Evolutionary conservation across 2,329 filamentous ascomycete genomes (phyloP).

Genomic region (Penicillium sclerotiorum): DNA sequence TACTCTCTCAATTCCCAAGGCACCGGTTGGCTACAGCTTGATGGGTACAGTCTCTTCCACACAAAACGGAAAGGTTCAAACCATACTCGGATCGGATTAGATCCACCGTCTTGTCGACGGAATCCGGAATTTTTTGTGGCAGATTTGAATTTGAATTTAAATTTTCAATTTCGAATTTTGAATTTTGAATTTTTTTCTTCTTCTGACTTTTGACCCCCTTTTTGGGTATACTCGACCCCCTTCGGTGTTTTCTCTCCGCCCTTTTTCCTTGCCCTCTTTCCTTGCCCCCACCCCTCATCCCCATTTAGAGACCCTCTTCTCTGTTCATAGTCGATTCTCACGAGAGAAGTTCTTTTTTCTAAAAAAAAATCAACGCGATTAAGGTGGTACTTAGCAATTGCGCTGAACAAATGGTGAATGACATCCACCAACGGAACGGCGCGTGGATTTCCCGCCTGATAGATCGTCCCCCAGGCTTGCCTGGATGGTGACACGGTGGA

Average conservation of each 20-base stretch:
- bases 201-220: neutral
- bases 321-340: neutral
- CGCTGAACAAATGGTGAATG: neutral
- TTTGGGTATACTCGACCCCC: neutral
- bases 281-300: neutral
- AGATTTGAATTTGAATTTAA: too few relatives aligned
- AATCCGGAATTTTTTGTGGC: too few relatives aligned
- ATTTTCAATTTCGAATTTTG: too few relatives aligned
- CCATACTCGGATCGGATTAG: neutral
- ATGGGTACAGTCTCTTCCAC: too few relatives aligned
- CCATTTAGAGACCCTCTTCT: neutral
- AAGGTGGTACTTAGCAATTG: neutral
- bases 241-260: neutral
- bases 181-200: neutral
- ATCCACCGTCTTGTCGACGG: too few relatives aligned
- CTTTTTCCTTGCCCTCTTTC: neutral
- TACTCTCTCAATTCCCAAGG: too few relatives aligned
- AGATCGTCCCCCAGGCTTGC: conserved; percentile 19
- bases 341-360: too few relatives aligned
- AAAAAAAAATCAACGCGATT: neutral
- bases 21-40: too few relatives aligned
- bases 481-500: conserved; percentile 5
- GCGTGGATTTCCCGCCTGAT: conserved; percentile 17
- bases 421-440: conserved; percentile 22
- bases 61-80: neutral